Conservation (phyloP, 768 basidiomycete genomes). For the Suillus bovinus region DNA sequence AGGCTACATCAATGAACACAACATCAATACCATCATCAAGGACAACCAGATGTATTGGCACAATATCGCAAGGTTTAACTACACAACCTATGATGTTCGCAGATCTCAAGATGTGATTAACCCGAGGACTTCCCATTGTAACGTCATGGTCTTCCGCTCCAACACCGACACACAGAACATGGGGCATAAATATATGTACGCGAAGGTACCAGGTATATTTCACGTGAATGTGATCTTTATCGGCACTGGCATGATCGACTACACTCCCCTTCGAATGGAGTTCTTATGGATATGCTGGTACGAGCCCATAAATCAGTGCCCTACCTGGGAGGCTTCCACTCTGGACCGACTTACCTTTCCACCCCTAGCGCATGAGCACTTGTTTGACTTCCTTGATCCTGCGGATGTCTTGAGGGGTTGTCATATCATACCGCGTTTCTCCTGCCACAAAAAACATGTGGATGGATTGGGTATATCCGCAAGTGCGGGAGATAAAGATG, state of each 20-base stretch:
- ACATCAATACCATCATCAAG: constrained; percentile 27
- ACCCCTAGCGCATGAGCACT: background rate
- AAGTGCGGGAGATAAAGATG: background rate
- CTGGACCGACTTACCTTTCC: background rate
- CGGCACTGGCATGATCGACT: background rate
- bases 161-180: background rate
- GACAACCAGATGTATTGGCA: background rate
- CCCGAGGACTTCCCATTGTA: background rate
- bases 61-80: background rate
- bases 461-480: background rate
- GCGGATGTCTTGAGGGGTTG: background rate
- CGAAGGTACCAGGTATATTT: constrained; percentile 6
- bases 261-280: background rate
- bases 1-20: constrained; percentile 28
- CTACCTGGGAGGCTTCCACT: background rate
- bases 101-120: background rate
- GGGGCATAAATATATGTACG: background rate
- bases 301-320: background rate
- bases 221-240: background rate
- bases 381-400: constrained; percentile 9
- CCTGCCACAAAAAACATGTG: background rate
- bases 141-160: background rate
- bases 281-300: constrained; percentile 7
- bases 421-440: constrained; percentile 8
- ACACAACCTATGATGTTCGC: constrained; percentile 3